Conservation (phyloP, 257 asterid genomes). For the Capsicum chinense region DNA sequence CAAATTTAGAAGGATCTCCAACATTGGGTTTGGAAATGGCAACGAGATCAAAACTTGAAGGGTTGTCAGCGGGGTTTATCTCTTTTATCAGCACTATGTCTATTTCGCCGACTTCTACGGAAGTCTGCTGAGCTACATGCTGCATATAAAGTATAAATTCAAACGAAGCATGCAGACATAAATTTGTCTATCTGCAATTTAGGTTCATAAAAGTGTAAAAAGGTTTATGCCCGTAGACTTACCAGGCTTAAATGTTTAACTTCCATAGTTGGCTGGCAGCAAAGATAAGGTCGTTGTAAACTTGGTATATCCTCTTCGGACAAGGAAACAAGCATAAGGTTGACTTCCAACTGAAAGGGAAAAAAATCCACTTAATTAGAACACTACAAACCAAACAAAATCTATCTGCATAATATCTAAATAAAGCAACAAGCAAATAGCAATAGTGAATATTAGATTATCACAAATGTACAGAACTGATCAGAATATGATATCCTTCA, state of each 20-base stretch:
- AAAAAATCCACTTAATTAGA: constrained; percentile 23
- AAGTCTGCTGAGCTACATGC: constrained; percentile 88
- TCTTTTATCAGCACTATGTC: constrained; percentile 70
- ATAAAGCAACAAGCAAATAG: constrained; percentile 22
- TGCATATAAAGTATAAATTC: constrained; percentile 44
- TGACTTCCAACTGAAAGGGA: constrained; percentile 63
- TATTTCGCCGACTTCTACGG: constrained; percentile 64
- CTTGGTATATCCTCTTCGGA: constrained; percentile 68
- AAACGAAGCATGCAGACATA: neutral
- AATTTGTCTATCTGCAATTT: neutral
- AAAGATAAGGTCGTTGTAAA: constrained; percentile 80
- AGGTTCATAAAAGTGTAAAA: neutral
- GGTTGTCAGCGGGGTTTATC: constrained; percentile 39
- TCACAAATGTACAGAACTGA: constrained; percentile 8
- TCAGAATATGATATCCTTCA: neutral
- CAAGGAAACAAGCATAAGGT: constrained; percentile 67
- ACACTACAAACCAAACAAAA: constrained; percentile 9
- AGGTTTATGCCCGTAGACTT: constrained; percentile 1
- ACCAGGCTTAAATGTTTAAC: constrained; percentile 84
- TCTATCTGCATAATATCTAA: neutral
- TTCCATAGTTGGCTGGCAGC: constrained; percentile 67
- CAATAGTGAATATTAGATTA: neutral
- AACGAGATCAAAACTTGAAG: constrained; percentile 41
- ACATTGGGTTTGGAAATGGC: constrained; percentile 27
- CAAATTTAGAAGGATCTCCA: constrained; percentile 48